Evolutionary conservation across 495 filamentous ascomycete species (phyloP).

Genomic region (Neurospora sp.): DNA sequence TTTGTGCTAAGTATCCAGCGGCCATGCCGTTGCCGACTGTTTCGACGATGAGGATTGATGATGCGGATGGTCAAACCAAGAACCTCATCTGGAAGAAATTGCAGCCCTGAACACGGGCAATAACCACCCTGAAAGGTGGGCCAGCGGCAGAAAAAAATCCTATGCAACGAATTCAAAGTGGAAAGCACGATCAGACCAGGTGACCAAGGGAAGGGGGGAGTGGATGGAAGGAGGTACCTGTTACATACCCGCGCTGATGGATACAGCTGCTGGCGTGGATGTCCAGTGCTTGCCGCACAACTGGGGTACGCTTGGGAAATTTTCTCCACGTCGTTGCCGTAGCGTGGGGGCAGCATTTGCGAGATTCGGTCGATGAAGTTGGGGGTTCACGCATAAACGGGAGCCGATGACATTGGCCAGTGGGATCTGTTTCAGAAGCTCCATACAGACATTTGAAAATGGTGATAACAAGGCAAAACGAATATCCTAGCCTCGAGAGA

Average conservation of each 20-base stretch:
- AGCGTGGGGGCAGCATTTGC: background rate
- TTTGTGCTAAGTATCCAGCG: background rate
- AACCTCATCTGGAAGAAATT: conserved; percentile 6
- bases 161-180: background rate
- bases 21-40: background rate
- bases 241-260: background rate
- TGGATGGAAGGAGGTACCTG: background rate
- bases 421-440: background rate
- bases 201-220: background rate
- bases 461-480: background rate
- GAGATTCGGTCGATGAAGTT: background rate
- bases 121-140: conserved; percentile 2
- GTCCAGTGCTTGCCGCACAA: background rate
- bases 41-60: background rate
- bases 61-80: background rate
- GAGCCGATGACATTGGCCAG: background rate
- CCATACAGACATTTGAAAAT: background rate
- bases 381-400: background rate
- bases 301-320: background rate
- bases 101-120: conserved; percentile 1
- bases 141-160: conserved; percentile 2
- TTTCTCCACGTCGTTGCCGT: background rate
- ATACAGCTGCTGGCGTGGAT: background rate
- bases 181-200: background rate
- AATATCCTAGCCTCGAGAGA: background rate